Conservation (phyloP, 2,329 filamentous ascomycete species). For the Fusarium luffae region DNA sequence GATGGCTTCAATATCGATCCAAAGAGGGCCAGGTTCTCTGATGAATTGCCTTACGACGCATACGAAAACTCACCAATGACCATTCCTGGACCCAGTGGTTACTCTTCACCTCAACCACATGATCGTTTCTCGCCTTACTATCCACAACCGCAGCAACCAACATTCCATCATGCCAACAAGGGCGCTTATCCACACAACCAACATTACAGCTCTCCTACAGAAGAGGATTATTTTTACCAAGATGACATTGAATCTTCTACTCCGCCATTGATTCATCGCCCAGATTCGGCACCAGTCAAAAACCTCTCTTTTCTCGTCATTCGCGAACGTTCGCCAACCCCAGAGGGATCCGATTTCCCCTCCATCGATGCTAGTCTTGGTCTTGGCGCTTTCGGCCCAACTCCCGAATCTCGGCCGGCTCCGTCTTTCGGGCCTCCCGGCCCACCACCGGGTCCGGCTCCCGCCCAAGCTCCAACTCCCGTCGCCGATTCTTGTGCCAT, state of each 20-base stretch:
- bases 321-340: constrained; percentile 48
- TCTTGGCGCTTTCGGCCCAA: constrained; percentile 28
- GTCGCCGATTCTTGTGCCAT: constrained; percentile 47
- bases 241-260: constrained; percentile 24
- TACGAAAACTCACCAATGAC: constrained; percentile 21
- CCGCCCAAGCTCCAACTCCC: constrained; percentile 8
- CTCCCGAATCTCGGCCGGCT: constrained; percentile 32
- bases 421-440: constrained; percentile 32
- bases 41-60: constrained; percentile 26
- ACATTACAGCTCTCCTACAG: constrained; percentile 7
- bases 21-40: constrained; percentile 42
- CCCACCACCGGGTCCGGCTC: constrained; percentile 10
- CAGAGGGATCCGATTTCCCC: constrained; percentile 34
- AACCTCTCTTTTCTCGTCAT: constrained; percentile 55
- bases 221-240: constrained; percentile 25
- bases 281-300: constrained; percentile 47
- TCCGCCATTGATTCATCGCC: constrained; percentile 24
- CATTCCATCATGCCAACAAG: constrained; percentile 20
- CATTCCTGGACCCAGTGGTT: constrained; percentile 17
- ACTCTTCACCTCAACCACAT: constrained; percentile 6
- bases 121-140: constrained; percentile 3
- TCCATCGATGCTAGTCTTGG: constrained; percentile 31
- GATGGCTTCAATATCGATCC: constrained; percentile 40
- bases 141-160: constrained; percentile 5
- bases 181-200: constrained; percentile 12